Evolutionary conservation across 306 rosid genomes (phyloP).

Genomic region (Vicia sativa): DNA sequence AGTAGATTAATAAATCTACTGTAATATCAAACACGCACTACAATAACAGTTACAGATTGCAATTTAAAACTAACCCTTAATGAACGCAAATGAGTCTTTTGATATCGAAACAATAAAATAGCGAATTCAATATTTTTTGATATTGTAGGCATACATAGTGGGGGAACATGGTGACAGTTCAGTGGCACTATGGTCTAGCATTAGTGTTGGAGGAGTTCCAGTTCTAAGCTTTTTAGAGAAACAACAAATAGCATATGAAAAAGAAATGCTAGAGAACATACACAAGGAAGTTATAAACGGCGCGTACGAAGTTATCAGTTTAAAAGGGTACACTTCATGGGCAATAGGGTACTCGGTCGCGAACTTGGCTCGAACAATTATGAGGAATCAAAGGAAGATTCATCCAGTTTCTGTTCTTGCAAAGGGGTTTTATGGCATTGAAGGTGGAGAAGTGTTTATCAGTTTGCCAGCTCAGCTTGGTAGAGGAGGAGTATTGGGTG

Average conservation of each 20-base stretch:
- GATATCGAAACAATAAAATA: background rate
- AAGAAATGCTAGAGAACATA: conserved; percentile 67
- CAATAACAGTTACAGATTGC: background rate
- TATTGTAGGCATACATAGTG: conserved; percentile 75
- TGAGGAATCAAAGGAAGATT: conserved; percentile 80
- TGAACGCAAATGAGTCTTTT: no score
- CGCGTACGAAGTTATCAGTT: conserved; percentile 79
- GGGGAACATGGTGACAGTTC: conserved; percentile 99
- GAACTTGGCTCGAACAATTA: conserved; percentile 55
- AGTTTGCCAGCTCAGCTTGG: conserved; percentile 90
- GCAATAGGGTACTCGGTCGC: conserved; percentile 92
- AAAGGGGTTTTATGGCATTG: conserved; percentile 67
- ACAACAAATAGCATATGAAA: conserved; percentile 73
- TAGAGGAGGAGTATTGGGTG: conserved; percentile 74
- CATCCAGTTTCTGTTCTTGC: conserved; percentile 84
- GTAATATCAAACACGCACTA: no score
- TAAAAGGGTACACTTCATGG: conserved; percentile 97
- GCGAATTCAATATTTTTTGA: background rate
- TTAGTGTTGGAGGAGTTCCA: conserved; percentile 92
- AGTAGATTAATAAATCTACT: no score
- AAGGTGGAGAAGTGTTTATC: conserved; percentile 73
- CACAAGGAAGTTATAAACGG: conserved; percentile 66
- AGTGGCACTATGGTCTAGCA: conserved; percentile 96
- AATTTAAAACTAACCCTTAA: background rate
- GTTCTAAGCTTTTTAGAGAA: conserved; percentile 71